phyloP scores from a whole-genome alignment of 768 basidiomycete species.

The Suillus ampliporus region DNA sequence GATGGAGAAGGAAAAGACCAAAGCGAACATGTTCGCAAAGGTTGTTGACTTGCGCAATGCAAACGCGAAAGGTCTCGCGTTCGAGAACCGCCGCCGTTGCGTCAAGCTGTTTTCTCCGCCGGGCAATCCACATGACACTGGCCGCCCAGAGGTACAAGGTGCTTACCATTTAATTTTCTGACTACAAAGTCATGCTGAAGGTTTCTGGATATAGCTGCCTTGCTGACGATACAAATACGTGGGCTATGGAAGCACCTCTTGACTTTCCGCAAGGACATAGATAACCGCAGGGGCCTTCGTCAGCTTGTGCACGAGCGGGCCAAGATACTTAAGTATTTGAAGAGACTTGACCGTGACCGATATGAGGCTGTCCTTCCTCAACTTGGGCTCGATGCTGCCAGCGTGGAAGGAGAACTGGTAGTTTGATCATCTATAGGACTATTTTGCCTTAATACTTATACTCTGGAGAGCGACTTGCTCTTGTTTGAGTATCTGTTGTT shows the following conservation, averaged over 20 bases:
- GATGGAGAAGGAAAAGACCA: slow-evolving; percentile 45
- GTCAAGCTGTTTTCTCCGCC: slow-evolving; percentile 78
- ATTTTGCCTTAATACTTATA: neutral
- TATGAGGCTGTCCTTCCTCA: slow-evolving; percentile 76
- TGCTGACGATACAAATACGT: slow-evolving; percentile 86
- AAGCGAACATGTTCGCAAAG: slow-evolving; percentile 63
- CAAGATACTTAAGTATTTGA: slow-evolving; percentile 81
- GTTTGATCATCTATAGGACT: slow-evolving; percentile 47
- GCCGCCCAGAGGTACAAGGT: slow-evolving; percentile 93
- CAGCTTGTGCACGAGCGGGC: slow-evolving; percentile 83
- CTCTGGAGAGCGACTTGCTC: neutral
- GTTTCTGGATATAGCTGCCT: slow-evolving; percentile 62
- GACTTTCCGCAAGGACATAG: slow-evolving; percentile 73
- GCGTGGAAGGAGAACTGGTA: slow-evolving; percentile 90
- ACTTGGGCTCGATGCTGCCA: slow-evolving; percentile 76
- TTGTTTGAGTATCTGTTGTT: neutral
- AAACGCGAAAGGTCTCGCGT: slow-evolving; percentile 83
- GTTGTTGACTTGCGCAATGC: slow-evolving; percentile 88
- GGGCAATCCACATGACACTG: slow-evolving; percentile 73
- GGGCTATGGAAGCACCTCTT: slow-evolving; percentile 78
- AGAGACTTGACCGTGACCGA: slow-evolving; percentile 62
- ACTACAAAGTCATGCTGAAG: slow-evolving; percentile 6
- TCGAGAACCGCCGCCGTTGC: slow-evolving; percentile 83
- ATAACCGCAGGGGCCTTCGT: slow-evolving; percentile 77
- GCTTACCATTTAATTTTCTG: slow-evolving; percentile 29